Percentiles rank a stretch among this genome's conserved stretches.
phyloP scores from a whole-genome alignment of 116 monocot genomes.

The Iris pallida region DNA sequence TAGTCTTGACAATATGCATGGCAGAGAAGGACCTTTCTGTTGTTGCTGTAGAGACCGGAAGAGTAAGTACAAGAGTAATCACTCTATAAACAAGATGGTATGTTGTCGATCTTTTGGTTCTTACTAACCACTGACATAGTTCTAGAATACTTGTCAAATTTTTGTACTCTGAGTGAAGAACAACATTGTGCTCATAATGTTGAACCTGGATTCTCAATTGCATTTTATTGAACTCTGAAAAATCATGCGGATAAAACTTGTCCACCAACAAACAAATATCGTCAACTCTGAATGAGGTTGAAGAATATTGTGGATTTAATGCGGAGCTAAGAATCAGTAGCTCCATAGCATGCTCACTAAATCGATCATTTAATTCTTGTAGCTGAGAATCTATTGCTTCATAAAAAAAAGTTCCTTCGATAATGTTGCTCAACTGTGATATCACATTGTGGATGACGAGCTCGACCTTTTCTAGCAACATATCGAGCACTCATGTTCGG shows the following conservation, averaged over 20 bases:
- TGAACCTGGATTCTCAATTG: constrained; percentile 6
- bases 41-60: constrained; percentile 10
- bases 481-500: background rate
- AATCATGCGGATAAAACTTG: constrained; percentile 16
- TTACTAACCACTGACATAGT: constrained; percentile 7
- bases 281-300: background rate
- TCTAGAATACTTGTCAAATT: background rate
- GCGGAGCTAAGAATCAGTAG: background rate
- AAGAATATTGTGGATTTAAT: background rate
- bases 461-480: background rate
- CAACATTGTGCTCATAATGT: constrained; percentile 11
- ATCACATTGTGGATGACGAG: background rate
- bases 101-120: background rate
- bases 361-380: background rate
- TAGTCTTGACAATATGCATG: constrained; percentile 21
- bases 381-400: constrained; percentile 4
- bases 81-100: constrained; percentile 9
- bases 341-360: background rate
- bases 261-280: constrained; percentile 16
- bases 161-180: background rate
- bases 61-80: constrained; percentile 4
- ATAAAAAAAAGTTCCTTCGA: constrained; percentile 1
- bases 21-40: constrained; percentile 10
- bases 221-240: constrained; percentile 7
- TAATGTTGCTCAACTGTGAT: constrained; percentile 10